These are phyloP conservation scores for Mimosa bimucronata DNA, from an alignment of 306 rosid genomes.

Conservation along the genomic window DNA sequence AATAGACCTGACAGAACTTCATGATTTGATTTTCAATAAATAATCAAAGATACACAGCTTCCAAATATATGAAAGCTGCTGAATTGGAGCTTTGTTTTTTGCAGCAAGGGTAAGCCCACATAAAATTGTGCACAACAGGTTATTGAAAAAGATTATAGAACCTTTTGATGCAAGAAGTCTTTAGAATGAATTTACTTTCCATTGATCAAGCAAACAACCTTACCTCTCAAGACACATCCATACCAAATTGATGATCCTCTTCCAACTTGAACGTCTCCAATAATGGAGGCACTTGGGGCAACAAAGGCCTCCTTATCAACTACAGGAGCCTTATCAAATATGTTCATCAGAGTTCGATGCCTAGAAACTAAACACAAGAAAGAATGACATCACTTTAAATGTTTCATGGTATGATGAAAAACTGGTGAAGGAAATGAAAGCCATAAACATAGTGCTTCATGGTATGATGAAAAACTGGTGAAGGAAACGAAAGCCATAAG, in stretches of 20 bases:
- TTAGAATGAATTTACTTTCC: not conserved
- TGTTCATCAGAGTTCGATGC: constrained; percentile 90
- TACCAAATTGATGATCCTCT: constrained; percentile 92
- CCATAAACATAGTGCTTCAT: constrained; percentile 6
- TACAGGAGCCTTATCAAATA: constrained; percentile 84
- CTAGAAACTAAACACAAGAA: constrained; percentile 53
- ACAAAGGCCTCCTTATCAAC: constrained; percentile 49
- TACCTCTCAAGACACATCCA: constrained; percentile 96
- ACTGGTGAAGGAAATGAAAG: not conserved
- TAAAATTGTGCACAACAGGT: not conserved
- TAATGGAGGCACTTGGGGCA: constrained; percentile 91
- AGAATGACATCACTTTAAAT: not conserved
- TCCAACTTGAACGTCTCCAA: constrained; percentile 87
- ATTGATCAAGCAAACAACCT: constrained; percentile 22
- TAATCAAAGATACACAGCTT: constrained; percentile 8
- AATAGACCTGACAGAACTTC: not conserved
- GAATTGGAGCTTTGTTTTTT: constrained; percentile 6
- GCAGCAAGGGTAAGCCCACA: not conserved
- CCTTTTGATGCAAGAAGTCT: not conserved
- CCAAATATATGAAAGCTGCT: constrained; percentile 26
- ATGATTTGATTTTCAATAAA: constrained; percentile 21
- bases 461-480: constrained; percentile 24
- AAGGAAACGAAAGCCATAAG: not conserved
- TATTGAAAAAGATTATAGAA: constrained; percentile 13
- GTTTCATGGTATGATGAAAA: constrained; percentile 31